phyloP scores from a whole-genome alignment of 2,329 filamentous ascomycete species.

The Colletotrichum abscissum region DNA sequence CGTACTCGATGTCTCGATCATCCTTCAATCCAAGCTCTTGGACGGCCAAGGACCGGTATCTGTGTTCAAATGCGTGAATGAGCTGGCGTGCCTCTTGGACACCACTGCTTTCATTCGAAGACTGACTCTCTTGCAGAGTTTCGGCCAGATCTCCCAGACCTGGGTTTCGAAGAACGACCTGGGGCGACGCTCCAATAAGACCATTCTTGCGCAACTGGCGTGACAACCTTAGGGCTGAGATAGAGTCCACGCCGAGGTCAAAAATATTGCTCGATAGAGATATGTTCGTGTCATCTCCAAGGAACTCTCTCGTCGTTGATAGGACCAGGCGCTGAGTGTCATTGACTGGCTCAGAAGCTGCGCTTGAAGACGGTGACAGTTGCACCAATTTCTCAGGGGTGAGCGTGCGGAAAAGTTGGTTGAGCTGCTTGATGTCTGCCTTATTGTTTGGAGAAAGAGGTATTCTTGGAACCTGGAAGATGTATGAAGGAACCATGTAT shows the following conservation, averaged over 20 bases:
- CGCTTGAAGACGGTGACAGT: constrained; percentile 50
- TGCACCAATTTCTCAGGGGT: constrained; percentile 70
- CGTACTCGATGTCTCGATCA: constrained; percentile 70
- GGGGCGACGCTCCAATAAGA: constrained; percentile 69
- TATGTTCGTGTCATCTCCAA: constrained; percentile 57
- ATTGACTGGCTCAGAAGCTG: constrained; percentile 40
- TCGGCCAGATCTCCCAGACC: constrained; percentile 59
- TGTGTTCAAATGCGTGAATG: constrained; percentile 73
- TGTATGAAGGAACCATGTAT: constrained; percentile 93
- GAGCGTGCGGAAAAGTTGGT: constrained; percentile 71
- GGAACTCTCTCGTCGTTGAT: constrained; percentile 63
- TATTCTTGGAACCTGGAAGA: constrained; percentile 76
- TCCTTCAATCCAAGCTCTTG: constrained; percentile 33
- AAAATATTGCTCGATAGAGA: constrained; percentile 76
- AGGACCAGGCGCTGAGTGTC: constrained; percentile 61
- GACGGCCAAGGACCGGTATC: constrained; percentile 66
- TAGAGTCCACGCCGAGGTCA: constrained; percentile 88
- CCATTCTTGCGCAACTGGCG: constrained; percentile 72
- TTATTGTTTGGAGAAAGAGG: constrained; percentile 93
- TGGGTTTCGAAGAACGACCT: constrained; percentile 74
- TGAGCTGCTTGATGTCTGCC: constrained; percentile 78
- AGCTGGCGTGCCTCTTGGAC: constrained; percentile 66
- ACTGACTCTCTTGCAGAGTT: constrained; percentile 43
- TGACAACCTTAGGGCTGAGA: constrained; percentile 80
- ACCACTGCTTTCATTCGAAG: constrained; percentile 34